Base-by-base conservation (phyloP, 495 filamentous ascomycete species). In the Neurospora sublineolata region DNA sequence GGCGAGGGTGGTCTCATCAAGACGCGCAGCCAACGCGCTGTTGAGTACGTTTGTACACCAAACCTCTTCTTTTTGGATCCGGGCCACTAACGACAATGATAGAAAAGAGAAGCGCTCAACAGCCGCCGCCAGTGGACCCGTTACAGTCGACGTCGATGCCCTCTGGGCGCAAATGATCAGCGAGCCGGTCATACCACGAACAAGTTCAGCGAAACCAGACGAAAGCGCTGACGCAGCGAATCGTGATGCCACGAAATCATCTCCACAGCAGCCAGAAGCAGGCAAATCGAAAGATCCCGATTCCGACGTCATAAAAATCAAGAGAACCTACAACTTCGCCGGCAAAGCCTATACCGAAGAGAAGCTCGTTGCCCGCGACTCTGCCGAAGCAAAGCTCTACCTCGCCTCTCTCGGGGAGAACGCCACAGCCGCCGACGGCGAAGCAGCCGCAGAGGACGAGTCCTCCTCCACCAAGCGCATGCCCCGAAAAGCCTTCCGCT, bases 241-340 rank as follows among this genome's bases (percentile, higher is more conserved):
- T 14, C 58, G 68, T 23, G 76, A 75, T 70, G 44, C 72, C 39
- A 37, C 72, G 33, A 77, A 73, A 39, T 40, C 70, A 11, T 73
- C 76, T 37, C 40, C 72, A 39, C 39, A 71, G 77, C 68, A 76
- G 71, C 70, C 76, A 72, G 74, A 77, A 70, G 41, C 71, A 69
- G 68, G 76, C 46, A 33, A 44, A 72, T 27, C 42, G 64, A 52
- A 67, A 36, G 14, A n/a, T 7, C 27, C 14, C 10, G 70, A 73
- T 36, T 23, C 71, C 36, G 73, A 90, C 18, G 87, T 87, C 83
- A 87, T 98, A 73, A 90, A 89, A 69, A 96, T 99, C 68, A 94
- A 91, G 72, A 90, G 92, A 37, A 93, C 91, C 6, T 97, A 97
- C 81, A 91, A 91, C 70, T 98, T 97, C 76, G 95, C 95, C 14